A percentile compares a stretch with the other conserved stretches of the same genome.
Evolutionary conservation across 1,284 basidiomycete genomes (phyloP).

Genomic region (Ganoderma meredithae): DNA sequence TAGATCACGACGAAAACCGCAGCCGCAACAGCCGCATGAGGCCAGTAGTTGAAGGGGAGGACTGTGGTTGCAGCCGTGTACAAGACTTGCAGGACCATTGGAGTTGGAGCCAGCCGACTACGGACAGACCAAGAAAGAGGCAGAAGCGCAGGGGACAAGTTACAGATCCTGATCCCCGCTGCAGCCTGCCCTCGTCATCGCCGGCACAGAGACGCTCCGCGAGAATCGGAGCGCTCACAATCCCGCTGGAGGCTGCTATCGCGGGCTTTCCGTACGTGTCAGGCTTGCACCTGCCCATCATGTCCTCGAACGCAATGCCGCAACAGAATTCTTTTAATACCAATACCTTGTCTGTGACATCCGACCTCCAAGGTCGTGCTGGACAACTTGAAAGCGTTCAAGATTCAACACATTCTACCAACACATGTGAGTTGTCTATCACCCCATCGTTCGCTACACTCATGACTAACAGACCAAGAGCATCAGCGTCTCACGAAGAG

Average conservation of each 20-base stretch:
- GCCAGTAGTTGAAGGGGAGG: conserved; percentile 50
- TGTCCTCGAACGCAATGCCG: background rate
- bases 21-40: conserved; percentile 56
- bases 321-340: too few relatives aligned
- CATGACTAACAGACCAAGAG: background rate
- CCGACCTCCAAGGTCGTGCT: background rate
- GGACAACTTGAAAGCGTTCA: background rate
- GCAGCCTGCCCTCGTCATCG: background rate
- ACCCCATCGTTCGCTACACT: too few relatives aligned
- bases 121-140: background rate
- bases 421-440: background rate
- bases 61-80: conserved; percentile 38
- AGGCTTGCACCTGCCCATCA: background rate
- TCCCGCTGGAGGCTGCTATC: too few relatives aligned
- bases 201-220: background rate
- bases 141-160: background rate
- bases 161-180: too few relatives aligned
- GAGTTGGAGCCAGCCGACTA: background rate
- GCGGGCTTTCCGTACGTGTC: background rate
- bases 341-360: background rate
- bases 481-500: background rate
- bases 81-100: conserved; percentile 47
- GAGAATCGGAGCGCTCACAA: background rate
- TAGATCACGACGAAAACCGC: conserved; percentile 55
- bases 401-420: background rate